phyloP scores from a whole-genome alignment of 306 rosid species.

The Cicer cuneatum region DNA sequence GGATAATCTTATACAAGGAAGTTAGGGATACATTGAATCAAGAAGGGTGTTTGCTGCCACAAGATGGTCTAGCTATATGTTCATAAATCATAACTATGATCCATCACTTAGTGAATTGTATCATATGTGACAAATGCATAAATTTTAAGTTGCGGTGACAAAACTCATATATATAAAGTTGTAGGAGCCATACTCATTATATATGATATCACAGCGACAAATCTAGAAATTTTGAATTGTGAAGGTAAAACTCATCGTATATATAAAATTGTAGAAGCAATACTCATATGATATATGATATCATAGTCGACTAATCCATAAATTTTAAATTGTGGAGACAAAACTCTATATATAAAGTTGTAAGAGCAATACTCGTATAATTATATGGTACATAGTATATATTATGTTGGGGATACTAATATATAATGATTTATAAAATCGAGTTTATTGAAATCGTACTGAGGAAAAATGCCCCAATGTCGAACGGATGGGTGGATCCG shows the following conservation, averaged over 20 bases:
- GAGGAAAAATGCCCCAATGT: too few relatives aligned
- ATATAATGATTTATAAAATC: background rate
- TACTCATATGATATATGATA: too few relatives aligned
- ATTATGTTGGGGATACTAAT: background rate
- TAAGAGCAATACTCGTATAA: background rate
- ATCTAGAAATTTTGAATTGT: too few relatives aligned
- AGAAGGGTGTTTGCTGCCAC: constrained; percentile 63
- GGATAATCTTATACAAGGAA: constrained; percentile 77
- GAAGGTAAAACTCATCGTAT: too few relatives aligned
- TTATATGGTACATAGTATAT: background rate
- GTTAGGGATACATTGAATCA: constrained; percentile 69
- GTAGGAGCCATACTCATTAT: background rate
- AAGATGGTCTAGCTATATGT: constrained; percentile 75
- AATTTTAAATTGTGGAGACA: too few relatives aligned
- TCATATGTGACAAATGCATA: background rate
- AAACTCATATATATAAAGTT: background rate
- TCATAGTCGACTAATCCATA: too few relatives aligned
- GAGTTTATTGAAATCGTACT: background rate
- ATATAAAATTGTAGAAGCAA: too few relatives aligned
- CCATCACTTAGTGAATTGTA: background rate
- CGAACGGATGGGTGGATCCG: background rate
- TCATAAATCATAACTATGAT: constrained; percentile 63
- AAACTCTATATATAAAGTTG: too few relatives aligned
- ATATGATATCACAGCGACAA: background rate
- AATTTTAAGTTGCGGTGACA: background rate